Evolutionary conservation across 257 asterid species (phyloP).

Genomic region (Plectranthus barbatus): DNA sequence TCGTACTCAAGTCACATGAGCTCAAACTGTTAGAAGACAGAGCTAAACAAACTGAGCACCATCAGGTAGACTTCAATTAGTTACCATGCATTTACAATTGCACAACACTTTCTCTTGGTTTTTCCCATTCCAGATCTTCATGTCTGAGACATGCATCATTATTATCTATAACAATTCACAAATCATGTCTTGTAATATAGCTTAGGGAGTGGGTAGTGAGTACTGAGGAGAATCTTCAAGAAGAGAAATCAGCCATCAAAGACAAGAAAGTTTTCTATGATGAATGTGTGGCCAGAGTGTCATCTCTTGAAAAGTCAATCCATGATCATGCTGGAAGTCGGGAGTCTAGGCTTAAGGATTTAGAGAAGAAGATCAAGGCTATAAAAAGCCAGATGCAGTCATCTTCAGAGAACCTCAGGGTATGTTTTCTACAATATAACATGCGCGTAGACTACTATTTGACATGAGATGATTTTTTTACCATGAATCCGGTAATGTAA

Average conservation of each 20-base stretch:
- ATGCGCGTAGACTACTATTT: conserved; percentile 4
- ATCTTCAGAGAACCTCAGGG: conserved; percentile 74
- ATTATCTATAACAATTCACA: neutral
- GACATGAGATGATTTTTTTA: neutral
- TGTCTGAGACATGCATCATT: neutral
- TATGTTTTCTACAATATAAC: conserved; percentile 16
- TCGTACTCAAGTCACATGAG: conserved; percentile 90
- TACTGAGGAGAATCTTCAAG: conserved; percentile 73
- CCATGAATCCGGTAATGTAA: neutral
- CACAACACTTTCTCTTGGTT: neutral
- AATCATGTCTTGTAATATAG: conserved; percentile 34
- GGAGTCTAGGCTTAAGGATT: conserved; percentile 69
- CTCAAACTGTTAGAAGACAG: conserved; percentile 74
- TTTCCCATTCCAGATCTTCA: conserved; percentile 3
- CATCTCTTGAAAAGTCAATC: conserved; percentile 67
- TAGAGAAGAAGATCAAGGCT: conserved; percentile 73
- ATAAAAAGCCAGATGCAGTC: conserved; percentile 65
- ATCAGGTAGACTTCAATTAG: conserved; percentile 53
- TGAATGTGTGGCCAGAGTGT: conserved; percentile 59
- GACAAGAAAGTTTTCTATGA: conserved; percentile 53
- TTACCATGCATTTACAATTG: conserved; percentile 3
- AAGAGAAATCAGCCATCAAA: conserved; percentile 50
- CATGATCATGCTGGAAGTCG: conserved; percentile 75
- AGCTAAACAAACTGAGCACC: conserved; percentile 95
- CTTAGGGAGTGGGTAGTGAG: conserved; percentile 75